Conservation (phyloP, 441 rosid genomes). For the Gossypium schwendimanii region DNA sequence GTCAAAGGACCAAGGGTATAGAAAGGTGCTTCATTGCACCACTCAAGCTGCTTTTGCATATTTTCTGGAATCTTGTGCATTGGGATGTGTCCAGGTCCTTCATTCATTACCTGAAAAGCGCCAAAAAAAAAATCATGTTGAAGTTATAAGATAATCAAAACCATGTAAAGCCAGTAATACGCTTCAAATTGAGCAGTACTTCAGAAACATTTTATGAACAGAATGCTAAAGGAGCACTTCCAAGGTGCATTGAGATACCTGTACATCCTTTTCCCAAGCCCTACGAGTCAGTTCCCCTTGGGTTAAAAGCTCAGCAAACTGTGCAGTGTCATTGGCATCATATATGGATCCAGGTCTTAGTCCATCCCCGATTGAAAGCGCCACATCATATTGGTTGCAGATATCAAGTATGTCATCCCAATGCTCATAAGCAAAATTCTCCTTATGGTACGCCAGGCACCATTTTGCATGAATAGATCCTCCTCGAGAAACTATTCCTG, state of each 20-base stretch:
- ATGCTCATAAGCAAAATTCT: conserved; percentile 92
- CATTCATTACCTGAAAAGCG: conserved; percentile 75
- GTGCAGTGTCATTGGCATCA: conserved; percentile 96
- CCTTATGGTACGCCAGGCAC: conserved; percentile 92
- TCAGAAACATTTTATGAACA: background rate
- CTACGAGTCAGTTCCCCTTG: conserved; percentile 95
- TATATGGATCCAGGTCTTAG: conserved; percentile 91
- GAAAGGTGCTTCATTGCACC: conserved; percentile 99
- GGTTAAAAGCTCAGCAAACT: conserved; percentile 94
- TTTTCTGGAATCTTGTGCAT: conserved; percentile 98
- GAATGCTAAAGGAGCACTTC: background rate
- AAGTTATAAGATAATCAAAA: background rate
- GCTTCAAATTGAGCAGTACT: background rate
- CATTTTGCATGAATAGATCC: conserved; percentile 97
- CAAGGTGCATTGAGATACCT: conserved; percentile 40
- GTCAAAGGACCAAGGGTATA: conserved; percentile 95
- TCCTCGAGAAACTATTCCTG: conserved; percentile 92
- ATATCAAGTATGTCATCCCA: conserved; percentile 97
- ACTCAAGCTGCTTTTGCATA: conserved; percentile 92
- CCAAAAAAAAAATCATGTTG: background rate
- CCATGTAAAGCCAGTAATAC: background rate
- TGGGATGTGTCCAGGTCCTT: conserved; percentile 94
- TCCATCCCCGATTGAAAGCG: conserved; percentile 94
- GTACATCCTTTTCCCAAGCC: conserved; percentile 98
- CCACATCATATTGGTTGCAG: conserved; percentile 89